Conservation (phyloP, 2,329 filamentous ascomycete species). For the Parafenestella ontariensis region DNA sequence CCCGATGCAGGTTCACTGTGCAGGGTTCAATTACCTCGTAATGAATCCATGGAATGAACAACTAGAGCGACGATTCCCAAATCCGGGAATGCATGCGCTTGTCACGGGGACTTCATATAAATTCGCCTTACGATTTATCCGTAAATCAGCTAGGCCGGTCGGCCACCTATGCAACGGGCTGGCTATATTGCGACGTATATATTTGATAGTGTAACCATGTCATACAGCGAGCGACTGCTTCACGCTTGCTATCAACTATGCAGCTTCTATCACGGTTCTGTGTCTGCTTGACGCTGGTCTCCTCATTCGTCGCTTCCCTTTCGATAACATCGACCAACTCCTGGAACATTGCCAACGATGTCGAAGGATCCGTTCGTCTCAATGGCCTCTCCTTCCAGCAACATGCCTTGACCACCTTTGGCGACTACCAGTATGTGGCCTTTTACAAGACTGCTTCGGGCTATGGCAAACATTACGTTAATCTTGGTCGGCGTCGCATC, state of each 20-base stretch:
- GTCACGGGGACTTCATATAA: not conserved
- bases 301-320: conserved; percentile 25
- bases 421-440: conserved; percentile 59
- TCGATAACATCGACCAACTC: conserved; percentile 35
- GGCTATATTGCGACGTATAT: not conserved
- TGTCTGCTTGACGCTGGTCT: conserved; percentile 12
- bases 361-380: conserved; percentile 47
- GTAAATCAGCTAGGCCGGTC: not conserved
- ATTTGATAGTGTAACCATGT: not conserved
- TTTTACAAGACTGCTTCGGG: conserved; percentile 51
- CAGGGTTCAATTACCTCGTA: conserved; percentile 4
- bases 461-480: conserved; percentile 50
- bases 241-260: conserved; percentile 18
- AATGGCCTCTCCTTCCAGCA: conserved; percentile 61
- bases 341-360: conserved; percentile 43
- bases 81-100: not conserved
- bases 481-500: conserved; percentile 55
- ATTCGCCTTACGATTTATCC: not conserved
- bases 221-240: not conserved
- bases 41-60: not conserved
- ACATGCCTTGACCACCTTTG: conserved; percentile 55
- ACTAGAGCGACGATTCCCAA: not conserved
- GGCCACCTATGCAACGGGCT: not conserved
- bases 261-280: conserved; percentile 15
- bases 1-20: conserved; percentile 17